Evolutionary conservation across 208 protist species (phyloP).

Genomic region (Porcisia hertigi): DNA sequence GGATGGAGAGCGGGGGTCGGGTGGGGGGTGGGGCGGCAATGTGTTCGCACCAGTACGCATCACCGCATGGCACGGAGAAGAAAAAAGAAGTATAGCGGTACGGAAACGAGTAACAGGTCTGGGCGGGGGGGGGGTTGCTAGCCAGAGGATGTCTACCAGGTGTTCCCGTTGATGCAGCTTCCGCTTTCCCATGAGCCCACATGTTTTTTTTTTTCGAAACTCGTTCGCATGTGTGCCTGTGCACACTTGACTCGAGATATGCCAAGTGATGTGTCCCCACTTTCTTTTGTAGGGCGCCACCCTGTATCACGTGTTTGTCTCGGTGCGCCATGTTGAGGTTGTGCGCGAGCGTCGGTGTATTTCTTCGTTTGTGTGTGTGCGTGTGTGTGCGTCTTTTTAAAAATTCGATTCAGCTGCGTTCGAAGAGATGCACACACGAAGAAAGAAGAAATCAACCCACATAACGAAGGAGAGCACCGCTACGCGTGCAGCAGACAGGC

Average conservation of each 20-base stretch:
- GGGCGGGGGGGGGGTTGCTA: background rate
- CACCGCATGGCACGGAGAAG: background rate
- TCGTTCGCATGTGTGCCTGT: conserved; percentile 7
- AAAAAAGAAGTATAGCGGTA: no score
- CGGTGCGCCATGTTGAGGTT: background rate
- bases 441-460: no score
- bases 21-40: no score
- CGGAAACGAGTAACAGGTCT: background rate
- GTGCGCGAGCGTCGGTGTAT: background rate
- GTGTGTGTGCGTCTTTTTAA: background rate
- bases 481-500: no score
- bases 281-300: background rate
- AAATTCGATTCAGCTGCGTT: no score
- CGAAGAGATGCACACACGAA: no score
- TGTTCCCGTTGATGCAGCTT: background rate
- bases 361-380: background rate
- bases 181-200: background rate
- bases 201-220: conserved; percentile 9
- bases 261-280: background rate
- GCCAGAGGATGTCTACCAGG: background rate
- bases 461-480: no score
- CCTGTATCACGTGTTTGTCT: background rate
- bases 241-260: background rate
- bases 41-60: no score
- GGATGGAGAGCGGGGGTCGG: no score